Evolutionary conservation across 495 filamentous ascomycete species (phyloP).

Genomic region (Terfezia boudieri): DNA sequence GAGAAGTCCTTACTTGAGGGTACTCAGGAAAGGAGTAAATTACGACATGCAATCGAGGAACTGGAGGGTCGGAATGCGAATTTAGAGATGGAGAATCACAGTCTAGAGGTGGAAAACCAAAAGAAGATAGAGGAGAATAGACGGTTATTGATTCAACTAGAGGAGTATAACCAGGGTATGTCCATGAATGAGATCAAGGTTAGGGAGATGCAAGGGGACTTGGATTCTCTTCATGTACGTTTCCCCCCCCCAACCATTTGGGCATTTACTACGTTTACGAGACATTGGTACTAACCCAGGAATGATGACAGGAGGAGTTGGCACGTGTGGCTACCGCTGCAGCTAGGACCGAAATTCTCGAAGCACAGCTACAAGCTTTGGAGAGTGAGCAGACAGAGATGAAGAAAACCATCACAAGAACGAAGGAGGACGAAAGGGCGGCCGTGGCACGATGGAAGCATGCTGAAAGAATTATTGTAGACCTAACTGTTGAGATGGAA

Average conservation of each 20-base stretch:
- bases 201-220: conserved; percentile 41
- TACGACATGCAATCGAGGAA: conserved; percentile 38
- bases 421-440: conserved; percentile 46
- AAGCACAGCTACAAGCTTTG: conserved; percentile 50
- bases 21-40: conserved; percentile 51
- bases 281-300: too few relatives aligned
- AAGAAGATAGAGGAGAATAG: conserved; percentile 60
- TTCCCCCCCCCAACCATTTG: conserved; percentile 9
- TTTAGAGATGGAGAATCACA: conserved; percentile 54
- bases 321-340: conserved; percentile 50
- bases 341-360: conserved; percentile 48
- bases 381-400: conserved; percentile 60
- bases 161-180: conserved; percentile 52
- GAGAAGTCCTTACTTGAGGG: conserved; percentile 81
- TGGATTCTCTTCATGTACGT: conserved; percentile 39
- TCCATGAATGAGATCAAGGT: conserved; percentile 53
- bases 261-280: conserved; percentile 5
- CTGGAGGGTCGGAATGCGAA: conserved; percentile 17
- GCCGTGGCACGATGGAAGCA: conserved; percentile 62
- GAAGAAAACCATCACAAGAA: conserved; percentile 38
- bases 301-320: conserved; percentile 37
- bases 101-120: conserved; percentile 51
- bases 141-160: conserved; percentile 53
- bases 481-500: conserved; percentile 70
- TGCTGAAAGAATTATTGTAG: conserved; percentile 48